These are phyloP conservation scores for Shiraia sp. DNA, from an alignment of 2,329 filamentous ascomycete species.

Conservation along the genomic window DNA sequence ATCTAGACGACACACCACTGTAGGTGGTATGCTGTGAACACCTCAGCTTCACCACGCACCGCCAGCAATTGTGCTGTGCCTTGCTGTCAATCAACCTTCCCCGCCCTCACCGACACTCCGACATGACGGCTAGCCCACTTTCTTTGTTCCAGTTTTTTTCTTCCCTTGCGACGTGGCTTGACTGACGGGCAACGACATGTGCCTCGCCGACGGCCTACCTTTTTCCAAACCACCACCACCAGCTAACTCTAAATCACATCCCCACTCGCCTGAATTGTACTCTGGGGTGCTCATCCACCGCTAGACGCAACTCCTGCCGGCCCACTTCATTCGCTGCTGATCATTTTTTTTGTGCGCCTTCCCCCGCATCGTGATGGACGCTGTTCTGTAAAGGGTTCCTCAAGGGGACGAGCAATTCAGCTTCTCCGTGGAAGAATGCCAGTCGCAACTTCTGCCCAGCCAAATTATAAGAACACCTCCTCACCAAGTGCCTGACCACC, in stretches of 20 bases:
- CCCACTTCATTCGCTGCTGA: constrained; percentile 18
- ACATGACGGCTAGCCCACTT: neutral
- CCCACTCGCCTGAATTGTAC: constrained; percentile 20
- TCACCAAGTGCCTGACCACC: constrained; percentile 10
- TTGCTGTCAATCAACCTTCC: too few species aligned
- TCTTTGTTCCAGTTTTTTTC: constrained; percentile 2
- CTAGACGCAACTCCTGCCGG: constrained; percentile 18
- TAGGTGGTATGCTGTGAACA: constrained; percentile 11
- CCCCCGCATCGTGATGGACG: constrained; percentile 34
- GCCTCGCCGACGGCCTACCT: constrained; percentile 25
- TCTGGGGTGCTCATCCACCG: constrained; percentile 19
- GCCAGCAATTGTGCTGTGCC: too few species aligned
- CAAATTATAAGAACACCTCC: constrained; percentile 10
- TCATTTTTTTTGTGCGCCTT: constrained; percentile 13
- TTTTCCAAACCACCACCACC: constrained; percentile 15
- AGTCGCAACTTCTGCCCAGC: constrained; percentile 6
- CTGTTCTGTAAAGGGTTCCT: constrained; percentile 15
- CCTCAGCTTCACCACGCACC: constrained; percentile 3
- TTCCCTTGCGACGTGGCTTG: constrained; percentile 11
- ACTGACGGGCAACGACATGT: constrained; percentile 8
- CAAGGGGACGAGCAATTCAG: constrained; percentile 17
- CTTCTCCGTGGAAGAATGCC: constrained; percentile 38
- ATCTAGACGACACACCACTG: constrained; percentile 16
- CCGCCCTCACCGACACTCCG: neutral
- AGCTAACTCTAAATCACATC: constrained; percentile 13